Conservation (phyloP, 192 early-diverging fungal species). For the Kickxella alabastrina region DNA sequence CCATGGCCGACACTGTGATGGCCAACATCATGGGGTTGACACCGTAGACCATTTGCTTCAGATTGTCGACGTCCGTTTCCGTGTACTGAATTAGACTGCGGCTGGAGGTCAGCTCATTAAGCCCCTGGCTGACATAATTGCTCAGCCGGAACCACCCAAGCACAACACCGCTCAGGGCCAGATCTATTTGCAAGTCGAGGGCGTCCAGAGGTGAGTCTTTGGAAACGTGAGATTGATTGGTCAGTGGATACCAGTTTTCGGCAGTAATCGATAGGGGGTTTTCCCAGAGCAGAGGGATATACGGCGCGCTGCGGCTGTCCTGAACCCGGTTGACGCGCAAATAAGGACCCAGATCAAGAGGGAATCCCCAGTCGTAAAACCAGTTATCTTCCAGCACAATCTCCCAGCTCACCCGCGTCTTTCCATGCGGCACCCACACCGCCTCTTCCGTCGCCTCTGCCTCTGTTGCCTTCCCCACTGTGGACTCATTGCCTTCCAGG, state of each 20-base stretch:
- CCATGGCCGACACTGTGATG: slow-evolving; percentile 51
- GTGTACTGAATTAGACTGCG: slow-evolving; percentile 32
- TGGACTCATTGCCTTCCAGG: slow-evolving; percentile 4
- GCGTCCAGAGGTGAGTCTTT: slow-evolving; percentile 14
- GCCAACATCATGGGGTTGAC: slow-evolving; percentile 55
- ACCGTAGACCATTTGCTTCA: slow-evolving; percentile 56
- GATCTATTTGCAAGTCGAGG: slow-evolving; percentile 17
- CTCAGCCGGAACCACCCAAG: slow-evolving; percentile 54
- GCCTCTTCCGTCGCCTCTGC: not conserved
- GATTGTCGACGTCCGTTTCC: slow-evolving; percentile 50
- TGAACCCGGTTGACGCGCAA: slow-evolving; percentile 9
- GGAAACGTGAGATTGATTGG: slow-evolving; percentile 18
- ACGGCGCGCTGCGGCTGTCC: slow-evolving; percentile 9
- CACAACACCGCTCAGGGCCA: slow-evolving; percentile 24
- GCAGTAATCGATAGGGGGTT: slow-evolving; percentile 40
- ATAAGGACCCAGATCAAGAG: slow-evolving; percentile 33
- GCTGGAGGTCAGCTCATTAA: slow-evolving; percentile 29
- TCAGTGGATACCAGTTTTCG: slow-evolving; percentile 47
- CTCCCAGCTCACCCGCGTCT: slow-evolving; percentile 42
- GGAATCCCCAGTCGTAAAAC: slow-evolving; percentile 39
- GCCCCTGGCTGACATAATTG: slow-evolving; percentile 32
- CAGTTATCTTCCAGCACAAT: slow-evolving; percentile 44
- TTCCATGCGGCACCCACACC: slow-evolving; percentile 44
- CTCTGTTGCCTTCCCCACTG: not conserved
- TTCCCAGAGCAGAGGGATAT: slow-evolving; percentile 49